Base-by-base conservation (phyloP, 177 flowering plant genomes). In the Vitis hybrid region DNA sequence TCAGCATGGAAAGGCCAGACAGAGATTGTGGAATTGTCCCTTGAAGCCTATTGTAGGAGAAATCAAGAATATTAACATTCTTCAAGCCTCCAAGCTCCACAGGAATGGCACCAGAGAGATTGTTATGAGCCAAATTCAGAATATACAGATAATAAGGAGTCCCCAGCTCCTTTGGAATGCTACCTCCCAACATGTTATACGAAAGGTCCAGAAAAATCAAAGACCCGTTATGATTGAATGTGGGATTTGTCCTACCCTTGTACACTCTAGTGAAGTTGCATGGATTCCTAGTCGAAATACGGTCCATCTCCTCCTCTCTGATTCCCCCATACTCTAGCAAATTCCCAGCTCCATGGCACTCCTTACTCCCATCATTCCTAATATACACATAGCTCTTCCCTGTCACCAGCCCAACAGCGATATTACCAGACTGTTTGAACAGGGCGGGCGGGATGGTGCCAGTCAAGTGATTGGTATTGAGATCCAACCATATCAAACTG, bases 401-500 rank as follows among this genome's bases (percentile, higher is more conserved):
- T 1, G 82, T 78, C 8, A 88, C 81, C 71, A 90, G 74, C 6
- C 87, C 91, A 1, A 73, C 93, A 0, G 89, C 91, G 53, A 93
- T 88, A 17, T 81, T 84, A 3, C 98, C 97, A 2, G 98, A 84
- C 65, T 93, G 97, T 68, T 86, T 86, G 18, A 87, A 86, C 10
- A 96, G 78, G 53, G 77, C 75, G 10, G 87, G 77, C 1, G 99
- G 99, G 63, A 96, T 91, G 0, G 82, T 14, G 41, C 99, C 98
- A 52, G 68, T 87, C 68, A 96, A 76, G 2, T 4, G 52, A 73
- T 96, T 96, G 77, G 89, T 87, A 66, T 96, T 96, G 41, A 96
- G 91, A 82, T 93, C 99, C 78, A 96, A 74, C 99, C 99, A 96
- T 12, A 96, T 79, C 88, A 96, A 80, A 86, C 97, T 96, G 58